Evolutionary conservation across 1,139 yeast genomes (phyloP), one percentile per base, ranked within the genome.

Genomic region (Yarrowia galli): DNA sequence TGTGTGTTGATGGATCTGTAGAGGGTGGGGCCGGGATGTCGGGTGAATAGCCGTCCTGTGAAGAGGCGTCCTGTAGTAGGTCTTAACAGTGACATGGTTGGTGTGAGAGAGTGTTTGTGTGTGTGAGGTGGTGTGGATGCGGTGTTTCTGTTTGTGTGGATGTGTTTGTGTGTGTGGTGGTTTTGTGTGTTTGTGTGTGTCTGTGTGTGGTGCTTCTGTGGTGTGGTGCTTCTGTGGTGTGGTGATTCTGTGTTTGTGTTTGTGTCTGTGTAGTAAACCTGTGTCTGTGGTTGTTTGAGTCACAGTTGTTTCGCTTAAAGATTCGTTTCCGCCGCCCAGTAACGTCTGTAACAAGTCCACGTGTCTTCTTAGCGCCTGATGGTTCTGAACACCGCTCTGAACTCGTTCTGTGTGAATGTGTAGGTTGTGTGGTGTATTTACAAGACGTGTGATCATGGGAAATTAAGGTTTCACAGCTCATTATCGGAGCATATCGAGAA

Each of bases 1-100:
- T 75, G 74, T 12, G 64, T 40, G 56, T 25, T 61, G 45, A 61
- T 46, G 18, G 32, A 10, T 2, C 46, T 36, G 18, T 32, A n/a
- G 13, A 25, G 35, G 32, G 32, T 6, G 32, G 32, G 32, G 8
- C 32, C 42, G 5, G 42, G 20, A 1, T 35, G n/a, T n/a, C n/a
- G n/a, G n/a, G n/a, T 35, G 10, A 7, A 35, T n/a, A 16, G 42
- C 16, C 42, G 42, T 16, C 42, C 42, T 10, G 15, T 2, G 20
- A 25, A 28, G 32, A 28, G 22, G 22, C 16, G 20, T 2, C 22
- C 15, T 6, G 7, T 12, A 7, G 35, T 18, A 4, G 36, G 22
- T 13, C 56, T 25, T 15, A 49, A 20, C 6, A 49, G n/a, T 9
- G 40, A 32, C 40, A 49, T 25, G n/a, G 22, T 25, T 16, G 28